Percentiles rank a stretch among this genome's conserved stretches.
Evolutionary conservation across 345 rosid species (phyloP).

Genomic region (Euclidium syriacum): DNA sequence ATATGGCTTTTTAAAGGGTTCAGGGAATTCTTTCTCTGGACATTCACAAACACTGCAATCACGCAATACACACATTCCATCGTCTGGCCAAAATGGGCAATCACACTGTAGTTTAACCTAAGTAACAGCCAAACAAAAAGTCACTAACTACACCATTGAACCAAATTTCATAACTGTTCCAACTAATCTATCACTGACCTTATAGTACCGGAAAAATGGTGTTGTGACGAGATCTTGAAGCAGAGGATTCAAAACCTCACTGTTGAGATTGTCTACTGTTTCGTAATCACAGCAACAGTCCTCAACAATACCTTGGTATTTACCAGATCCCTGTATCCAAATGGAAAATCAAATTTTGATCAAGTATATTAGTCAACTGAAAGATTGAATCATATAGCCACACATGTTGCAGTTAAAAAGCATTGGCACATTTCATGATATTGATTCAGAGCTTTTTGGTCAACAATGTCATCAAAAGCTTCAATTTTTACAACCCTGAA

Average conservation of each 20-base stretch:
- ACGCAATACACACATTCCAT: conserved; percentile 91
- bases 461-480: conserved; percentile 17
- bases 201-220: conserved; percentile 84
- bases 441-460: neutral
- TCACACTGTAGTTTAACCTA: conserved; percentile 96
- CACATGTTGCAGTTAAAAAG: neutral
- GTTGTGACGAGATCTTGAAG: conserved; percentile 81
- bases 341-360: neutral
- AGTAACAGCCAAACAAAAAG: neutral
- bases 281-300: conserved; percentile 95
- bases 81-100: conserved; percentile 97
- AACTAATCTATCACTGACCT: conserved; percentile 44
- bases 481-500: neutral
- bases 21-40: conserved; percentile 90
- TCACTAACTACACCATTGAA: neutral
- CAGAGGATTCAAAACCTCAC: conserved; percentile 66
- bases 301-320: conserved; percentile 69
- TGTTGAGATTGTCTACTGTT: conserved; percentile 73
- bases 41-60: conserved; percentile 99
- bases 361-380: neutral
- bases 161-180: neutral
- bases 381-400: conserved; percentile 2
- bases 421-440: neutral
- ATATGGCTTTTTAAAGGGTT: conserved; percentile 52
- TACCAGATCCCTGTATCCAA: conserved; percentile 37